phyloP scores from a whole-genome alignment of 2,329 filamentous ascomycete species.

The Boeremia exigua region DNA sequence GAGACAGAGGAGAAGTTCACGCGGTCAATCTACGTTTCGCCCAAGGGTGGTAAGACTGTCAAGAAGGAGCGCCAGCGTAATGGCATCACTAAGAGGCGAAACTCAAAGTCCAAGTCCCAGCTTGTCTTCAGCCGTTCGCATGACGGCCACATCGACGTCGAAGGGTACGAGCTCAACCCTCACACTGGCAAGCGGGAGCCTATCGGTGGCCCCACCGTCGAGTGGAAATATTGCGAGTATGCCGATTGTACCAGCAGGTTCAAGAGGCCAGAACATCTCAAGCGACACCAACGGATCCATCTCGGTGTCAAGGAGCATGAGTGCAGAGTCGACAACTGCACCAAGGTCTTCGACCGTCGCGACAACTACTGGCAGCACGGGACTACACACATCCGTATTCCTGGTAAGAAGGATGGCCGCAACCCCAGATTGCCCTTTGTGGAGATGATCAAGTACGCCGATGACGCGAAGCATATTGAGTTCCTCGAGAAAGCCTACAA shows the following conservation, averaged over 20 bases:
- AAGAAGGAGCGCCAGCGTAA: conserved; percentile 26
- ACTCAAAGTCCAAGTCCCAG: conserved; percentile 13
- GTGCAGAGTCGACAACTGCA: conserved; percentile 32
- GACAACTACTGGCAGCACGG: conserved; percentile 47
- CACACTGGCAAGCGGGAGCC: conserved; percentile 14
- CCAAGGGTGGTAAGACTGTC: conserved; percentile 34
- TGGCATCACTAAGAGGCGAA: conserved; percentile 16
- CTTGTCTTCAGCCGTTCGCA: conserved; percentile 13
- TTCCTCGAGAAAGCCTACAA: conserved; percentile 35
- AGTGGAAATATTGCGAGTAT: conserved; percentile 18
- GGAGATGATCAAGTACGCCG: conserved; percentile 32
- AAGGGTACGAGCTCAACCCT: conserved; percentile 12
- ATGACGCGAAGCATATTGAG: conserved; percentile 37
- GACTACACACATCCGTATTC: conserved; percentile 36
- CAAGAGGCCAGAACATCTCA: conserved; percentile 39
- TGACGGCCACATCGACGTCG: conserved; percentile 17
- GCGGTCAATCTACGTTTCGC: conserved; percentile 31
- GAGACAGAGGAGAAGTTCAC: conserved; percentile 20
- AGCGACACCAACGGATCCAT: conserved; percentile 39
- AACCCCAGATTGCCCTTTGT: conserved; percentile 31
- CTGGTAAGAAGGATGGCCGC: conserved; percentile 36
- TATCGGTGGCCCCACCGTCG: conserved; percentile 14
- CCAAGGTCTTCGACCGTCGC: conserved; percentile 37
- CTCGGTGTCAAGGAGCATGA: conserved; percentile 23
- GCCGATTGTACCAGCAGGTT: conserved; percentile 23